Conservation (phyloP, 2,329 filamentous ascomycete genomes). For the Alternaria triticimaculans region DNA sequence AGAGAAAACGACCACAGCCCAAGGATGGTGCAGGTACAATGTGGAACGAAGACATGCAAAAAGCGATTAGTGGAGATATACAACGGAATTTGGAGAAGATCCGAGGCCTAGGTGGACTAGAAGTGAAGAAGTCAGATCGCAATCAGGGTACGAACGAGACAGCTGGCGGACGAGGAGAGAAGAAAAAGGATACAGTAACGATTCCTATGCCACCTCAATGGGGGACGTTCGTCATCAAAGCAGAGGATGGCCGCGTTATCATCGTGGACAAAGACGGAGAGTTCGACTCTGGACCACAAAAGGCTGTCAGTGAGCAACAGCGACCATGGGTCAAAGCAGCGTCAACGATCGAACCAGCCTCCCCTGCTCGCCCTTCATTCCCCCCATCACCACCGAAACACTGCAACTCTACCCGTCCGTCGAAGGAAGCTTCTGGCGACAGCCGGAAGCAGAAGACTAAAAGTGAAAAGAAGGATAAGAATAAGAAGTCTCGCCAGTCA, state of each 20-base stretch:
- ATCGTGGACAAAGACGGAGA: slow-evolving; percentile 35
- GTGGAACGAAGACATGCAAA: slow-evolving; percentile 30
- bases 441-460: neutral
- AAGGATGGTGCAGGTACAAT: neutral
- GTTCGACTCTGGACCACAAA: slow-evolving; percentile 31
- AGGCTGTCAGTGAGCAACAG: neutral
- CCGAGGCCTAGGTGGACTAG: slow-evolving; percentile 9
- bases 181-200: slow-evolving; percentile 17
- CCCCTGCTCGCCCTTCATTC: neutral
- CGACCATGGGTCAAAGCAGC: slow-evolving; percentile 17
- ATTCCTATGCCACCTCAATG: slow-evolving; percentile 25
- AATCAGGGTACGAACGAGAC: neutral
- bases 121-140: slow-evolving; percentile 3
- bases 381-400: neutral
- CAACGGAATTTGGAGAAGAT: slow-evolving; percentile 20
- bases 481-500: neutral
- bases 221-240: slow-evolving; percentile 35
- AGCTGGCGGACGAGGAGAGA: neutral
- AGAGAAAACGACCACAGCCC: neutral
- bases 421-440: neutral
- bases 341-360: neutral
- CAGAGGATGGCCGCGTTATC: slow-evolving; percentile 32
- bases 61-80: slow-evolving; percentile 34
- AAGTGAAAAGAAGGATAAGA: neutral
- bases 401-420: neutral